Base-by-base conservation (phyloP, 148 eudicot genomes). In the Agrostemma githago region DNA sequence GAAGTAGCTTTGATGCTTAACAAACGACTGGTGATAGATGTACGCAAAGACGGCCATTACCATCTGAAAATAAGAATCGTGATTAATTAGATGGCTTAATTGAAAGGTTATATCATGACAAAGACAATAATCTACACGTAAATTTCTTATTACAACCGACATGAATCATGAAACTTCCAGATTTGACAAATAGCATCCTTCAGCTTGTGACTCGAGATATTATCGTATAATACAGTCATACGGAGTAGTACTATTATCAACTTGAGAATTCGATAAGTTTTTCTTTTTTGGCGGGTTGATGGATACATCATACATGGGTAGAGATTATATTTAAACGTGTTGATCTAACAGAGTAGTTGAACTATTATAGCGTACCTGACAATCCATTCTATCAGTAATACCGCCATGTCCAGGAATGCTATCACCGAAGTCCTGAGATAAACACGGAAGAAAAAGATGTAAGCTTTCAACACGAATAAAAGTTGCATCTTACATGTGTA, bases 391-490 rank as follows among this genome's bases (percentile, higher is more conserved):
- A 76, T 95, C 98, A 26, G 98, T 95, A 20, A 95, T 92, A 40
- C 97, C 98, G 72, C 98, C 98, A 80, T 95, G 97, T 44, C 98
- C 98, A 72, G 98, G 98, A 79, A 95, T 95, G 74, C 98, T 95
- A 79, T 95, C 96, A 77, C 98, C 98, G 75, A 95, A 95, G 85
- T 95, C 98, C 98, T 95, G 81, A 21, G 77, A 51, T n/a, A 67
- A 66, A 44, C 70, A 44, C 57, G 72, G 17, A 34, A 9, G 10
- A 56, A 11, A 51, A 51, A 51, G 7, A 53, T 40, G 20, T 66
- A 7, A 75, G 43, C 10, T 56, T 43, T 62, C 20, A 66, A 20
- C 34, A 48, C 46, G 20, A 54, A 16, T 26, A 11, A 66, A 72
- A 34, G 48, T 66, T 62, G 7, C 42, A 61, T 68, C 57, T 6